Evolutionary conservation across 352 stramenopile species (phyloP), one percentile per base, ranked within the genome.

Genomic region (Phytophthora sojae): DNA sequence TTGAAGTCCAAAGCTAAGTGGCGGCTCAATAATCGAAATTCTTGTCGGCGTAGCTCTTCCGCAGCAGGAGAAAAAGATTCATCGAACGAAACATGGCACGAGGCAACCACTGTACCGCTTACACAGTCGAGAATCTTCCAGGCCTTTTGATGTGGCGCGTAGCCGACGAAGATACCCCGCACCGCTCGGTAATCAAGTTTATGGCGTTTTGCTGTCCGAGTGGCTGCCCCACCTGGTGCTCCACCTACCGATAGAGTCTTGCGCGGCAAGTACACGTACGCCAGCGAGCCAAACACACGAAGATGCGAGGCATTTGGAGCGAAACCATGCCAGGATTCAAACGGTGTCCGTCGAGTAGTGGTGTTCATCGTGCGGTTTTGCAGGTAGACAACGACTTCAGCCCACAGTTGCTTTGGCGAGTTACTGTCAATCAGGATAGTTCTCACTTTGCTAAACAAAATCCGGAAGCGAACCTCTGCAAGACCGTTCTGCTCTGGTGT

Each of bases 401-500:
- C 30, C 53, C 61, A 69, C 2, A 62, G 29, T 47, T 69, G 39
- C 19, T 69, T 62, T 2, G 53, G 39, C 11, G 25, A 42, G 4
- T 50, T 50, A 21, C 53, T 53, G 15, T 39, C 51, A 25, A 21
- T 26, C 44, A 50, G 44, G 17, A 50, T 7, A 11, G 61, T 58
- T 15, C 61, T 1, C 3, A 57, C 42, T 17, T 69, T 62, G 30
- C 53, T 51, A 5, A 50, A 50, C 5, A 50, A 25, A 26, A 50
- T 25, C 6, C 56, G 37, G 23, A 69, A 62, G 0, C 54, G 39
- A 3, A 62, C 30, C 11, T 50, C 45, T 6, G 51, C 54, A 30
- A 62, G 4, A 11, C 44, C 53, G 17, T 63, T 69, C 30, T 51
- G 61, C 47, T 59, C 60, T 0, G 50, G 53, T 45, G 61, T 69